Evolutionary conservation across 2,329 filamentous ascomycete species (phyloP).

Genomic region (Fusarium sp.): DNA sequence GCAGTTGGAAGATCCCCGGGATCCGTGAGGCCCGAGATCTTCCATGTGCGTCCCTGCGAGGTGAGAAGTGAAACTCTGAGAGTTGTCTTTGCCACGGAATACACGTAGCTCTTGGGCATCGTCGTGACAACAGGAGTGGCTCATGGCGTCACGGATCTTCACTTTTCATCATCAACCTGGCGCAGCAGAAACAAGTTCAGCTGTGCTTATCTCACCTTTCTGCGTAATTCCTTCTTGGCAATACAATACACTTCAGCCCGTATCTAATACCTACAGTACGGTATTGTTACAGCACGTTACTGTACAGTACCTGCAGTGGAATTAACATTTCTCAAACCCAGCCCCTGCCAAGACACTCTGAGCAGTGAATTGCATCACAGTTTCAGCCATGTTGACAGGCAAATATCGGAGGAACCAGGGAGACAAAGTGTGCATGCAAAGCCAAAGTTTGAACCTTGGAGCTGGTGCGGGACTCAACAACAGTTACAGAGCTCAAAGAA

Average conservation of each 20-base stretch:
- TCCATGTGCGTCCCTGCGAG: not conserved
- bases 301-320: not conserved
- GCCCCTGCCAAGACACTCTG: constrained; percentile 38
- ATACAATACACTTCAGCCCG: not conserved
- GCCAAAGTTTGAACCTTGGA: not conserved
- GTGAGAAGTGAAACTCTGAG: not conserved
- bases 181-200: constrained; percentile 12
- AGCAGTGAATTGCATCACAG: constrained; percentile 30
- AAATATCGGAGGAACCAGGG: not conserved
- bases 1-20: not conserved
- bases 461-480: not conserved
- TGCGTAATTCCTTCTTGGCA: constrained; percentile 22
- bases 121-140: constrained; percentile 22
- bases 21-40: constrained; percentile 11
- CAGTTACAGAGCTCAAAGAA: not conserved
- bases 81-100: constrained; percentile 16
- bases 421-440: not conserved
- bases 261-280: not conserved
- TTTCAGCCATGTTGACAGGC: constrained; percentile 24
- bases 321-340: constrained; percentile 21
- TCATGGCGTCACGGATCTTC: constrained; percentile 28
- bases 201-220: constrained; percentile 5
- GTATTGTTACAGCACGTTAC: not conserved
- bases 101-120: constrained; percentile 8
- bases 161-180: constrained; percentile 27